Percentiles rank a stretch among this genome's conserved stretches.
These are phyloP conservation scores for Leccinum broughii DNA, from an alignment of 768 basidiomycete species.

Conservation along the genomic window DNA sequence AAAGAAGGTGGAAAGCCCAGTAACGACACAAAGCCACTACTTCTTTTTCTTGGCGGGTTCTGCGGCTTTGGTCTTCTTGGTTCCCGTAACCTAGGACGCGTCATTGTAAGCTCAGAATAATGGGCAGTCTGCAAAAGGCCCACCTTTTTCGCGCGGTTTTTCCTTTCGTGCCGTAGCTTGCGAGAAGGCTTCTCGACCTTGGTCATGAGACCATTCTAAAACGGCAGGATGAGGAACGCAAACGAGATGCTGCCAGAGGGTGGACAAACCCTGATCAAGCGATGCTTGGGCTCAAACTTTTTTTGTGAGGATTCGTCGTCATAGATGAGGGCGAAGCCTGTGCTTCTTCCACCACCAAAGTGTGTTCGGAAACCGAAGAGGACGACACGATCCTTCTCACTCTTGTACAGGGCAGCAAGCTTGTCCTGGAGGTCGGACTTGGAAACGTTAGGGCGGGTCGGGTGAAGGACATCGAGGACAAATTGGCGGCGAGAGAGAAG, in stretches of 20 bases:
- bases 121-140: conserved; percentile 14
- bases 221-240: conserved; percentile 5
- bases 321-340: conserved; percentile 97
- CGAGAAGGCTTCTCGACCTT: conserved; percentile 93
- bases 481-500: conserved; percentile 96
- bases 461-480: conserved; percentile 92
- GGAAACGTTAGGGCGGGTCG: conserved; percentile 92
- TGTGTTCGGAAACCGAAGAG: conserved; percentile 93
- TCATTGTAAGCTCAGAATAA: conserved; percentile 13
- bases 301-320: conserved; percentile 93
- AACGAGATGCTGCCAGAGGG: not conserved
- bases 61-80: conserved; percentile 91
- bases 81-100: conserved; percentile 77
- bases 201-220: conserved; percentile 61
- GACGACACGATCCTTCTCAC: conserved; percentile 86
- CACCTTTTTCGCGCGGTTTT: conserved; percentile 99
- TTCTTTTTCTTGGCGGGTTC: conserved; percentile 95
- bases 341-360: conserved; percentile 97
- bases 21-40: conserved; percentile 46
- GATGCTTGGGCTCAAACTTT: conserved; percentile 97
- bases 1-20: conserved; percentile 17
- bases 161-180: conserved; percentile 98
- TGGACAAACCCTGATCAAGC: conserved; percentile 83
- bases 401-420: conserved; percentile 91
- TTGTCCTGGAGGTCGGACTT: conserved; percentile 90